Percentiles rank a stretch among this genome's conserved stretches.
Evolutionary conservation across 345 rosid species (phyloP).

Genomic region (Citrus unshiu): DNA sequence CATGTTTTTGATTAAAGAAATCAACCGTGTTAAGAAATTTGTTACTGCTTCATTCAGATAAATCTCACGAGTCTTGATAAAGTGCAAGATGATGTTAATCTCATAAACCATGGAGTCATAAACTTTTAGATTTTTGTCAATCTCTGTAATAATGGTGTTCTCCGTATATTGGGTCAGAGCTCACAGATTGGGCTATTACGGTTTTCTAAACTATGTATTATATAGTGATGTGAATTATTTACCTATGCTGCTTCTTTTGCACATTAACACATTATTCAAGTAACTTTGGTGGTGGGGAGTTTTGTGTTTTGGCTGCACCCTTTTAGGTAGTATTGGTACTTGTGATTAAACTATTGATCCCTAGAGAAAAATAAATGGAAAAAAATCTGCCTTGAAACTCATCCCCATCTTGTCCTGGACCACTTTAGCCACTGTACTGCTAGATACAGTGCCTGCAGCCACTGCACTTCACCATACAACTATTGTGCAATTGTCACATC

Average conservation of each 20-base stretch:
- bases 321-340: neutral
- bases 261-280: neutral
- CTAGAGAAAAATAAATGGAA: neutral
- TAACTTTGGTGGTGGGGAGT: neutral
- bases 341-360: neutral
- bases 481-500: neutral
- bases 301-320: neutral
- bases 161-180: neutral
- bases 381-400: neutral
- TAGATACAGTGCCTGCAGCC: neutral
- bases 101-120: neutral
- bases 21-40: neutral
- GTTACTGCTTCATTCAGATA: neutral
- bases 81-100: neutral
- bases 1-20: neutral
- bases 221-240: neutral
- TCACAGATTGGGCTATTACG: neutral
- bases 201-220: neutral
- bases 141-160: neutral
- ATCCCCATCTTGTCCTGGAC: neutral
- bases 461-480: neutral
- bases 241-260: neutral
- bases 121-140: neutral
- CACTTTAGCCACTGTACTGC: neutral
- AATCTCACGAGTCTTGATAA: neutral